A percentile compares a stretch with the other conserved stretches of the same genome.
phyloP scores from a whole-genome alignment of 306 rosid genomes.

The Trifolium pratense region DNA sequence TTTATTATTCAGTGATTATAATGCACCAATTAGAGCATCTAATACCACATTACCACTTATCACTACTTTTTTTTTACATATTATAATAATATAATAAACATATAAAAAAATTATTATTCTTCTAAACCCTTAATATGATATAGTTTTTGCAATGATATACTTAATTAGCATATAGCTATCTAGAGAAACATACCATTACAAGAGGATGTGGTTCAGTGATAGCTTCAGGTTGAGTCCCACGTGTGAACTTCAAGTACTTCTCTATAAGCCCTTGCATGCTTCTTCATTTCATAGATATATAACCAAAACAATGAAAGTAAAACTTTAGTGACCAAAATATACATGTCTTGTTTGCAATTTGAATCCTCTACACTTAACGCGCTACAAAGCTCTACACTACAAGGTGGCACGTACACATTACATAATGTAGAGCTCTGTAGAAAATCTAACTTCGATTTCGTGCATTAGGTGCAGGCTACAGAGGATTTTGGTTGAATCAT shows the following conservation, averaged over 20 bases:
- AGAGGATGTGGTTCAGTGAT: slow-evolving; percentile 48
- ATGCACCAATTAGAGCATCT: slow-evolving; percentile 39
- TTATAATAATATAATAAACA: slow-evolving; percentile 11
- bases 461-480: neutral
- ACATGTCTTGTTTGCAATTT: neutral
- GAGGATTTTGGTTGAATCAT: neutral
- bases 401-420: too few species aligned
- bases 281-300: slow-evolving; percentile 48
- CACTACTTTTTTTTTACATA: slow-evolving; percentile 16
- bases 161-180: neutral
- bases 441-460: too few species aligned
- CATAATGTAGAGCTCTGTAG: neutral
- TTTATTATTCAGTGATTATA: slow-evolving; percentile 15
- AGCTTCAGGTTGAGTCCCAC: slow-evolving; percentile 57
- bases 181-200: slow-evolving; percentile 45
- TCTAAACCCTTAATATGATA: neutral
- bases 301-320: neutral
- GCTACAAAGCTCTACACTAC: neutral
- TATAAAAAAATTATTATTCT: neutral
- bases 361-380: neutral
- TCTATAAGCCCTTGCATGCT: slow-evolving; percentile 87
- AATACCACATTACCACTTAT: slow-evolving; percentile 45
- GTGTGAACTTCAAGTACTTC: slow-evolving; percentile 70
- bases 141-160: neutral
- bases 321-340: neutral